Base-by-base conservation (phyloP, 1,284 basidiomycete genomes). In the Trichosporon sp. region DNA sequence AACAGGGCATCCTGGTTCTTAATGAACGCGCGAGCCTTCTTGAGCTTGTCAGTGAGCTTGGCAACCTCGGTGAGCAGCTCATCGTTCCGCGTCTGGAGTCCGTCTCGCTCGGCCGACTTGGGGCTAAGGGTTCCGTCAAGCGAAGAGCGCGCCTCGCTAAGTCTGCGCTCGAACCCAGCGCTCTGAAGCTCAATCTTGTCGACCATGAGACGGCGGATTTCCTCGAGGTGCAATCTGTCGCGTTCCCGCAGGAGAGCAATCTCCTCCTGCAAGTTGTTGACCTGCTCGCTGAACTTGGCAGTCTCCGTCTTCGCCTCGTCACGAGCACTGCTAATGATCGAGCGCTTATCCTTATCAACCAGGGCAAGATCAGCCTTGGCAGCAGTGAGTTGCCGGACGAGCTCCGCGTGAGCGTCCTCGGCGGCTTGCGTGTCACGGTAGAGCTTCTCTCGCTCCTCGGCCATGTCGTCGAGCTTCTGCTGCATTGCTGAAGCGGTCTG, bases 101-200 rank as follows among this genome's bases (percentile, higher is more conserved):
- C 86, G 18, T 93, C 56, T n/a, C 56, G 56, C 29, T 60, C 56
- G 18, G 23, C 56, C 84, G n/a, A 96, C 80, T 65, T 89, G 87
- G 9, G 88, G 85, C 77, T 92, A 93, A 78, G 91, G 87, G 70
- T 92, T 92, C 75, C 89, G 29, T 89, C 88, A 64, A 93, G 79
- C 2, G 89, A 87, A 21, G 89, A 89, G 62, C 89, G 88, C 60
- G 95, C 84, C 74, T 93, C 90, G 71, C 91, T 92, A 65, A 72
- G 65, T 15, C 66, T 86, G 76, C 93, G 91, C 32, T 89, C 89
- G 73, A 95, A 92, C 27, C 91, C 89, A 62, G 93, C 91, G 73
- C 89, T 90, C 81, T 97, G 95, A 62, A 97, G 83, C 75, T 88
- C 92, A 68, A 97, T 90, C 85, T 98, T 98, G 80, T 98, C 95